Base-by-base conservation (phyloP, 179 eudicot genomes). In the Silene vulgaris region DNA sequence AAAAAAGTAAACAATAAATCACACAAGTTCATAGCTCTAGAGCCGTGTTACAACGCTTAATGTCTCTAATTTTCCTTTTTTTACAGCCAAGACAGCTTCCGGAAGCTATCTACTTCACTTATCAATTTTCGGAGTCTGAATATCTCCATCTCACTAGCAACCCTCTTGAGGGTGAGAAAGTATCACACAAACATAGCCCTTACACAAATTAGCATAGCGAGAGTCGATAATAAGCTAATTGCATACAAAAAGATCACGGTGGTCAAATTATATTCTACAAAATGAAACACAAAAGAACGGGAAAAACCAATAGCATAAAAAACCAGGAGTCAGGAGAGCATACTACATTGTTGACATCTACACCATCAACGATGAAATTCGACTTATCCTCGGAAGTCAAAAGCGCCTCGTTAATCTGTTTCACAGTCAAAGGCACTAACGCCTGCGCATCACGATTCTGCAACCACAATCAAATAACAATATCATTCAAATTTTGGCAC, bases 311-410 rank as follows among this genome's bases (percentile, higher is more conserved):
- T 8, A 35, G 48, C 56, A 35, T 26, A n/a, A 17, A 1, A 23
- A 23, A 23, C 26, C 26, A 32, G 4, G 6, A 8, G 32, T n/a
- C 9, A 12, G 32, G 0, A 3, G 17, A 1, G 13, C 65, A 62
- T 82, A 92, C 99, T 82, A 92, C 99, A 82, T 86, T 89, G 75
- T 78, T 88, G 40, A 90, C 90, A 71, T 86, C 91, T 8, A 88
- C 89, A 23, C 96, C 96, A 69, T 92, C 91, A n/a, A 92, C 83
- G 19, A 82, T 61, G 26, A 88, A 86, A 78, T 75, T 86, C 0
- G 84, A 65, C 72, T 78, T 89, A 52, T 92, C 96, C 19, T 80
- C 88, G 26, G 79, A 70, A 0, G 88, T 75, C 50, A 75, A 79
- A 62, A 81, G 81, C 54, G 97, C 92, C 76, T 84, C 89, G n/a